phyloP scores from a whole-genome alignment of 192 early-diverging fungal species.

The Linnemannia hyalina region DNA sequence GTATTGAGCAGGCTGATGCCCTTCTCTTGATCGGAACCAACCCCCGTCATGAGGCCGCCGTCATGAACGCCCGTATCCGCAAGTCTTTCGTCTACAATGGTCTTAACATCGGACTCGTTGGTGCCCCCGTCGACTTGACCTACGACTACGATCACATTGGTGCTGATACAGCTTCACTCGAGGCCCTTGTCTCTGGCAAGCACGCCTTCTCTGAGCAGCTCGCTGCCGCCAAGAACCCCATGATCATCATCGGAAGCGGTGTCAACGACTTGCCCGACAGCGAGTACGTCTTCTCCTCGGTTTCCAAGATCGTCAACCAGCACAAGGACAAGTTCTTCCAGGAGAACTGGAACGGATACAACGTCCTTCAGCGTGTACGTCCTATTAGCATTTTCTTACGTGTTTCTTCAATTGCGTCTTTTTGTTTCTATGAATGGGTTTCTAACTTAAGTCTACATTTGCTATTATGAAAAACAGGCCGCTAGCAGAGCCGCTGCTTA shows the following conservation, averaged over 20 bases:
- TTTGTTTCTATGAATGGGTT: not conserved
- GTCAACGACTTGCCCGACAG: conserved; percentile 83
- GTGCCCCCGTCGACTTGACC: conserved; percentile 82
- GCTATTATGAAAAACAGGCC: conserved; percentile 60
- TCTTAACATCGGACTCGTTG: conserved; percentile 86
- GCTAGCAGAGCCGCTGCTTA: conserved; percentile 90
- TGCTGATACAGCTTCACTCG: conserved; percentile 70
- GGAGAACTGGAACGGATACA: conserved; percentile 90
- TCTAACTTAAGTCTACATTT: not conserved
- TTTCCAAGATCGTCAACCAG: conserved; percentile 81
- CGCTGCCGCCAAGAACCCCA: conserved; percentile 87
- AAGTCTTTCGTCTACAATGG: conserved; percentile 91
- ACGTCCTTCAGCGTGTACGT: conserved; percentile 89
- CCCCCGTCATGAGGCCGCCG: conserved; percentile 95
- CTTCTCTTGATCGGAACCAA: conserved; percentile 94
- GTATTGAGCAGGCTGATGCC: conserved; percentile 94
- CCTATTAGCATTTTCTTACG: not conserved
- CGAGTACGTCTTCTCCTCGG: conserved; percentile 78
- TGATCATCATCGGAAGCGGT: conserved; percentile 90
- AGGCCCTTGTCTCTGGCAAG: conserved; percentile 74
- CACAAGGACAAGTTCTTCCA: conserved; percentile 78
- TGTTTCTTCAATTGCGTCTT: not conserved
- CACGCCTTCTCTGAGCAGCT: conserved; percentile 84
- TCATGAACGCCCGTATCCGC: conserved; percentile 96
- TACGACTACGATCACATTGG: conserved; percentile 94